These are phyloP conservation scores for Erodium chrysanthum DNA, from an alignment of 441 rosid genomes.

Conservation along the genomic window DNA sequence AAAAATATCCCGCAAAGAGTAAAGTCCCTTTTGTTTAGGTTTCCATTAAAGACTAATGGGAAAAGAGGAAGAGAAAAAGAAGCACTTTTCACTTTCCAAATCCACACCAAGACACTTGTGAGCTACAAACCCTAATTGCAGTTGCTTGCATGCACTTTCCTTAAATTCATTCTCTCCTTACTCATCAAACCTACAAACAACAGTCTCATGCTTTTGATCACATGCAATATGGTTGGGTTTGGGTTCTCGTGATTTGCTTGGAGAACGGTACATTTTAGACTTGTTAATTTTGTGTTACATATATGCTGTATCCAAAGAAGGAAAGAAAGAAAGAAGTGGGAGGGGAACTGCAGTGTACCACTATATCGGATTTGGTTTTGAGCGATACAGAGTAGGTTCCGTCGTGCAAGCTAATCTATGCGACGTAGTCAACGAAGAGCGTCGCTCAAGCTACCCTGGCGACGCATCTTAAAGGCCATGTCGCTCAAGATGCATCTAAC, in stretches of 20 bases:
- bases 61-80: not conserved
- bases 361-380: no score
- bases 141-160: not conserved
- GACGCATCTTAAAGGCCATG: no score
- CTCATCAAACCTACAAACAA: not conserved
- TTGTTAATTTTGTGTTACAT: no score
- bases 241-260: not conserved
- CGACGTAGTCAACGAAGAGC: no score
- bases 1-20: not conserved
- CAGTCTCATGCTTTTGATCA: not conserved
- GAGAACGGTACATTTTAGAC: no score
- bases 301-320: no score
- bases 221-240: not conserved
- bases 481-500: no score
- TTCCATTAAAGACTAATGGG: not conserved
- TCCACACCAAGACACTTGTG: not conserved
- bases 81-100: not conserved
- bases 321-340: no score
- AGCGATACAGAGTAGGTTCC: no score
- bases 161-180: not conserved
- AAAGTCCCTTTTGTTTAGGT: not conserved
- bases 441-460: no score
- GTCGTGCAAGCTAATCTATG: no score
- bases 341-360: no score
- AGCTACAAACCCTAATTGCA: not conserved